Conservation (phyloP, 768 basidiomycete genomes). For the Rhizopogon salebrosus region DNA sequence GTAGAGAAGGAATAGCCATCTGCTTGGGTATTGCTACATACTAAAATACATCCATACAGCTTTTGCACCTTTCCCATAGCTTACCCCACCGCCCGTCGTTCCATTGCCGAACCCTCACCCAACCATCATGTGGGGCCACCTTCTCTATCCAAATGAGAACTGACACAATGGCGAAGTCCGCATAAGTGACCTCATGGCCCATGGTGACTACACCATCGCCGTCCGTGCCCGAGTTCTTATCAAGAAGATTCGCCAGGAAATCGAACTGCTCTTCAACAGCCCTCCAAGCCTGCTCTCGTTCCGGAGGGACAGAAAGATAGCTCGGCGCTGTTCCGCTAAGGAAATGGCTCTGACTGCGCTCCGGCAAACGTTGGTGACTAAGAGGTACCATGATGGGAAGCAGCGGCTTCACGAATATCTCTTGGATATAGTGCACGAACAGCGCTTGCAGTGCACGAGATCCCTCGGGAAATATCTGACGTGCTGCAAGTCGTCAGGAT, state of each 20-base stretch:
- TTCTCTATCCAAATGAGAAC: constrained; percentile 71
- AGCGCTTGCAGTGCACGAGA: constrained; percentile 62
- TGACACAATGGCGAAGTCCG: constrained; percentile 70
- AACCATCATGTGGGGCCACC: constrained; percentile 69
- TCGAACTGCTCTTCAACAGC: constrained; percentile 64
- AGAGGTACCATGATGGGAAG: constrained; percentile 68
- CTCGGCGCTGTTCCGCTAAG: constrained; percentile 14
- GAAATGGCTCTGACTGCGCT: constrained; percentile 51
- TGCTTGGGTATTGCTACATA: too few relatives aligned
- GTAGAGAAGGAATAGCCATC: neutral
- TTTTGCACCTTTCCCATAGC: constrained; percentile 56
- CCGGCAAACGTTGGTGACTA: constrained; percentile 56
- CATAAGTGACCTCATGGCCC: constrained; percentile 64
- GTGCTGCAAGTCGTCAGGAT: constrained; percentile 26
- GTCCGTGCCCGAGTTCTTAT: constrained; percentile 57
- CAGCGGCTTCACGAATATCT: constrained; percentile 59
- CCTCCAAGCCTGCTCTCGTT: constrained; percentile 60
- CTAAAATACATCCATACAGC: constrained; percentile 65
- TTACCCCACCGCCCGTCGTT: constrained; percentile 63
- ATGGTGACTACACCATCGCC: constrained; percentile 60
- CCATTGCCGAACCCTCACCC: constrained; percentile 65
- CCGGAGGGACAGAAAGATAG: constrained; percentile 29
- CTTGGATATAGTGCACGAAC: constrained; percentile 67
- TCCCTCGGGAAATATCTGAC: constrained; percentile 67
- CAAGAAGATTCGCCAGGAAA: constrained; percentile 57